Conservation (phyloP, 768 basidiomycete genomes). For the Boletus fagicola region DNA sequence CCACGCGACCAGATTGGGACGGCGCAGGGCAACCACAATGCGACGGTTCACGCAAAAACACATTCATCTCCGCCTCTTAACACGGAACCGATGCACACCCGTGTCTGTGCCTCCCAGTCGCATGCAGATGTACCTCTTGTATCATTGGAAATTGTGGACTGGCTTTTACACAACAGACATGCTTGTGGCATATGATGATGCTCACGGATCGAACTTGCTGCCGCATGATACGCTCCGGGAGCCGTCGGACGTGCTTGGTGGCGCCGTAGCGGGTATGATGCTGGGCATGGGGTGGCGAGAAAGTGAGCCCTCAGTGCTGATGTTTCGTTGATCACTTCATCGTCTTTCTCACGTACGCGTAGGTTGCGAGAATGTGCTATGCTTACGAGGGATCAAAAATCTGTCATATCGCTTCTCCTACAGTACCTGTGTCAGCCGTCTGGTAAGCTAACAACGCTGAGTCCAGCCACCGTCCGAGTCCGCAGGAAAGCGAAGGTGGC, state of each 20-base stretch:
- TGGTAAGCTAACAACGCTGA: slow-evolving; percentile 13
- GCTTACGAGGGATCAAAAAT: slow-evolving; percentile 14
- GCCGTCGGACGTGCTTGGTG: slow-evolving; percentile 23
- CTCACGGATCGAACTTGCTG: slow-evolving; percentile 23
- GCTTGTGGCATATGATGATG: slow-evolving; percentile 3
- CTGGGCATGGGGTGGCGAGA: slow-evolving; percentile 19
- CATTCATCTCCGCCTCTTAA: slow-evolving; percentile 28
- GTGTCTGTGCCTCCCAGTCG: background rate
- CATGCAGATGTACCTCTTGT: slow-evolving; percentile 2
- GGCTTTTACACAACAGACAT: slow-evolving; percentile 1
- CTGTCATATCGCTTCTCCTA: slow-evolving; percentile 27
- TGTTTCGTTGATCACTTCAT: slow-evolving; percentile 19
- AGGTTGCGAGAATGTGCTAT: slow-evolving; percentile 9
- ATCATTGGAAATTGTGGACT: slow-evolving; percentile 24
- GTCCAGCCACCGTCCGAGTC: slow-evolving; percentile 22
- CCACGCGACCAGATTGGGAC: slow-evolving; percentile 18
- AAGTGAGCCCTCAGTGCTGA: slow-evolving; percentile 5
- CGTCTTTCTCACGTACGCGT: slow-evolving; percentile 24
- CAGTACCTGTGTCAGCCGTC: slow-evolving; percentile 23
- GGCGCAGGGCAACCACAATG: slow-evolving; percentile 20
- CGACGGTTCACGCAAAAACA: slow-evolving; percentile 12
- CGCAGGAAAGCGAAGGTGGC: slow-evolving; percentile 33
- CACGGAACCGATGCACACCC: slow-evolving; percentile 18
- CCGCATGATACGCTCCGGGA: slow-evolving; percentile 5
- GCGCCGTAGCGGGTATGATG: slow-evolving; percentile 12